Conservation (phyloP, 2,329 filamentous ascomycete species). For the Cytospora piceae region DNA sequence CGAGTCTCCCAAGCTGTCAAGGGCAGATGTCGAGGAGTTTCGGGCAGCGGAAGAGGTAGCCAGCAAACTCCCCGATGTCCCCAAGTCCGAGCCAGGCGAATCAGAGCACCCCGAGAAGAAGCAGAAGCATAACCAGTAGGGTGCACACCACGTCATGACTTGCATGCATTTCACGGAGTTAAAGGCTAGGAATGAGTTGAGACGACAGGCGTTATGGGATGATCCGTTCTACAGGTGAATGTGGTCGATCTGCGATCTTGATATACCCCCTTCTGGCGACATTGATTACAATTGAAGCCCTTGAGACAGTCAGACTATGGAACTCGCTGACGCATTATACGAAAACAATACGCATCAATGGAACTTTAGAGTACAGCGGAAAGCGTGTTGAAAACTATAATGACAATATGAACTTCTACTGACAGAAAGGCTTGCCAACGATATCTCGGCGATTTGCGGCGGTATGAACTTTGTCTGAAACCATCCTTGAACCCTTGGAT, state of each 20-base stretch:
- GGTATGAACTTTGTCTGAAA: not conserved
- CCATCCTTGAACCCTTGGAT: too few relatives aligned
- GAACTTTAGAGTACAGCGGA: not conserved
- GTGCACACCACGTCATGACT: not conserved
- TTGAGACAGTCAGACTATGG: not conserved
- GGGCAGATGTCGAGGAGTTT: conserved; percentile 20
- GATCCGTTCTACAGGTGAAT: not conserved
- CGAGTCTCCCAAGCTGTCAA: conserved; percentile 10
- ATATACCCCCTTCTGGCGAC: conserved; percentile 17
- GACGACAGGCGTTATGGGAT: conserved; percentile 13
- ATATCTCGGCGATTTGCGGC: not conserved
- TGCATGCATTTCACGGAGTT: conserved; percentile 25
- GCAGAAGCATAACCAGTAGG: conserved; percentile 31
- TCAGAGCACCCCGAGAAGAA: conserved; percentile 36
- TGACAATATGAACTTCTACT: not conserved
- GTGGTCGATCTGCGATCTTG: conserved; percentile 9
- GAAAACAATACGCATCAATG: not conserved
- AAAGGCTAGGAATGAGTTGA: not conserved
- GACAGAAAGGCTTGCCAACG: not conserved
- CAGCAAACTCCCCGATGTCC: conserved; percentile 36
- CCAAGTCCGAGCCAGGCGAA: conserved; percentile 35
- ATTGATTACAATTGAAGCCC: not conserved
- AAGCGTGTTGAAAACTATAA: not conserved
- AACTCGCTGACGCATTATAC: not conserved
- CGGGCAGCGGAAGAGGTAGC: conserved; percentile 35